Conservation (phyloP, 805 yeast species). For the Candida glaebosa region DNA sequence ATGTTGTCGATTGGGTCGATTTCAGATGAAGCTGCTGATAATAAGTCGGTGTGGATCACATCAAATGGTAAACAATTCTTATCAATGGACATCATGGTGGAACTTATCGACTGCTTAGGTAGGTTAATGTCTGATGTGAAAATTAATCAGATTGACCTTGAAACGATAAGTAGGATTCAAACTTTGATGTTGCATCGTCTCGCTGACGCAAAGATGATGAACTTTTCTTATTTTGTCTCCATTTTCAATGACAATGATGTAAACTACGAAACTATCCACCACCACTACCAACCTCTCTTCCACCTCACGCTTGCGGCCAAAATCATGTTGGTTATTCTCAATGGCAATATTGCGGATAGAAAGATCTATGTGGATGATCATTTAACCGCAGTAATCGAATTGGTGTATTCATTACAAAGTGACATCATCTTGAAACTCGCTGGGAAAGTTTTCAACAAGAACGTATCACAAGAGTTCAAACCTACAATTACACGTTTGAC, state of each 20-base stretch:
- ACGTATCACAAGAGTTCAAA: slow-evolving; percentile 7
- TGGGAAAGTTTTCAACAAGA: not conserved
- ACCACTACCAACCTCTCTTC: slow-evolving; percentile 12
- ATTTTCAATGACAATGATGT: slow-evolving; percentile 5
- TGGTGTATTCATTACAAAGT: slow-evolving; percentile 25
- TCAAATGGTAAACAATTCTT: not conserved
- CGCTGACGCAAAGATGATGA: slow-evolving; percentile 13
- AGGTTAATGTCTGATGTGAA: slow-evolving; percentile 8
- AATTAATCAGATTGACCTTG: slow-evolving; percentile 13
- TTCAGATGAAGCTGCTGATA: slow-evolving; percentile 3
- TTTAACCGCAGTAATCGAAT: slow-evolving; percentile 37
- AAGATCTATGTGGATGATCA: slow-evolving; percentile 45
- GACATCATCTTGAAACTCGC: slow-evolving; percentile 1
- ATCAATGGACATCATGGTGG: slow-evolving; percentile 1
- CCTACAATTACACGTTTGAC: slow-evolving; percentile 10
- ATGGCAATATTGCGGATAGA: slow-evolving; percentile 39
- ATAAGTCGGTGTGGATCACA: not conserved
- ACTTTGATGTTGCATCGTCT: slow-evolving; percentile 25
- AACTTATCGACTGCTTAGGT: not conserved
- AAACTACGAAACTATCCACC: slow-evolving; percentile 1
- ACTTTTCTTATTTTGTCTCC: slow-evolving; percentile 15
- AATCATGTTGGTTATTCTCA: slow-evolving; percentile 39
- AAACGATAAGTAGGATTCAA: slow-evolving; percentile 18
- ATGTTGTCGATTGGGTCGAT: not conserved
- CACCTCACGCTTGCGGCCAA: slow-evolving; percentile 31